Evolutionary conservation across 495 filamentous ascomycete species (phyloP), one percentile per base, ranked within the genome.

Genomic region (Chaetomium tenue): DNA sequence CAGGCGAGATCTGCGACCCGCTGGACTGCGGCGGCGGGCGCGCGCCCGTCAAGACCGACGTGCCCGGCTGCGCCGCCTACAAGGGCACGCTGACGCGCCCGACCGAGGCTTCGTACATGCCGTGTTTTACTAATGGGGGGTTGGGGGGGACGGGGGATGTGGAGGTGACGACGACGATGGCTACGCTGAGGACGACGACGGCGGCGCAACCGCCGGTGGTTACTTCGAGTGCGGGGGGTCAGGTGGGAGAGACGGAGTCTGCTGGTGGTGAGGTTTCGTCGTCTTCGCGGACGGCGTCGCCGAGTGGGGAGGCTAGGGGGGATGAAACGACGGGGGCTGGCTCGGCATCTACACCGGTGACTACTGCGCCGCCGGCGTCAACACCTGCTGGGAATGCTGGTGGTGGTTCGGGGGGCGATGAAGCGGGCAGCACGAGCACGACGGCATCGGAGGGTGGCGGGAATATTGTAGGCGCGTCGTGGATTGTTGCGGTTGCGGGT

Each of bases 21-120:
- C 77, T 84, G 63, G 85, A 88, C 78, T 89, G 87, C 69, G 87
- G 87, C 33, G 87, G 87, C 60, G 86, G 85, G 25, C 78, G 82
- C 50, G 86, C 85, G 12, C 86, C 87, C 0, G 80, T 83, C 1
- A 88, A 84, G 74, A 83, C 81, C 22, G 78, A 78, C 37, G 81
- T 85, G 30, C 86, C 86, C 1, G 86, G 86, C 9, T 89, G 87
- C 69, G 50, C 52, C 2, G 11, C 8, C 28, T 55, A 63, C 53
- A 22, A 2, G 18, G 53, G 53, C 53, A 55, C 53, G 5, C 53
- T 39, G 16, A 55, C 53, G 53, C 53, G 28, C 30, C 0, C 26
- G 28, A 39, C 53, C 15, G 15, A n/a, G 15, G 13, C 53, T 1
- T 55, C 28, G 1, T 55, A 20, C 53, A 37, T 55, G 28, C 53